Percentiles rank a stretch among this genome's conserved stretches.
These are phyloP conservation scores for Diplosphaera chodatii DNA, from an alignment of 139 green algal genomes.

Conservation along the genomic window DNA sequence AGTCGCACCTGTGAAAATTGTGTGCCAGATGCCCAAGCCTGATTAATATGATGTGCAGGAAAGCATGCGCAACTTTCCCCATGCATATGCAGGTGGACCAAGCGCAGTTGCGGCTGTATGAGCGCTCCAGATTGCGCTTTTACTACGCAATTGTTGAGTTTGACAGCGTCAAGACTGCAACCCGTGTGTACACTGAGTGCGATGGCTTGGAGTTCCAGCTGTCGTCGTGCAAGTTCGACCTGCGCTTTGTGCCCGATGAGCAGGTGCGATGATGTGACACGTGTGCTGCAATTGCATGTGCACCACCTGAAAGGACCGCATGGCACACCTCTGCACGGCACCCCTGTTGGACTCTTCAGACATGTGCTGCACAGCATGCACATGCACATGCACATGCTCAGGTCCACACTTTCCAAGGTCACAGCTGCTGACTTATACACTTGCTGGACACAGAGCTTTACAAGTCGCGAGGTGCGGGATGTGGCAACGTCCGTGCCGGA, in stretches of 20 bases:
- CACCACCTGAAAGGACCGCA: too few species aligned
- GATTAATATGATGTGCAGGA: too few species aligned
- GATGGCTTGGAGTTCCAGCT: conserved; percentile 65
- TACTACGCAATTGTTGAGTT: conserved; percentile 82
- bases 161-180: conserved; percentile 56
- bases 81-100: conserved; percentile 49
- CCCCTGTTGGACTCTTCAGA: too few species aligned
- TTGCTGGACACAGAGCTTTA: conserved; percentile 42
- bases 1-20: conserved; percentile 3
- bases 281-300: too few species aligned
- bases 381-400: too few species aligned
- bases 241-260: conserved; percentile 87
- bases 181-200: conserved; percentile 75
- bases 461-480: conserved; percentile 56
- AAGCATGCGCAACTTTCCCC: too few species aligned
- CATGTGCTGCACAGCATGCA: too few species aligned
- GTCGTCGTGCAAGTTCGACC: conserved; percentile 61
- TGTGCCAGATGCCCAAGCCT: not conserved
- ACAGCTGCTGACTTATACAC: too few species aligned
- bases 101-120: conserved; percentile 71
- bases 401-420: too few species aligned
- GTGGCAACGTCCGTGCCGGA: conserved; percentile 45
- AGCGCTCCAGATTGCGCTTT: conserved; percentile 75
- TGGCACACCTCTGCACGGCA: too few species aligned
- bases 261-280: too few species aligned